Evolutionary conservation across 2,329 filamentous ascomycete genomes (phyloP), one percentile per base, ranked within the genome.

Genomic region (Ophiosphaerella herpotricha): DNA sequence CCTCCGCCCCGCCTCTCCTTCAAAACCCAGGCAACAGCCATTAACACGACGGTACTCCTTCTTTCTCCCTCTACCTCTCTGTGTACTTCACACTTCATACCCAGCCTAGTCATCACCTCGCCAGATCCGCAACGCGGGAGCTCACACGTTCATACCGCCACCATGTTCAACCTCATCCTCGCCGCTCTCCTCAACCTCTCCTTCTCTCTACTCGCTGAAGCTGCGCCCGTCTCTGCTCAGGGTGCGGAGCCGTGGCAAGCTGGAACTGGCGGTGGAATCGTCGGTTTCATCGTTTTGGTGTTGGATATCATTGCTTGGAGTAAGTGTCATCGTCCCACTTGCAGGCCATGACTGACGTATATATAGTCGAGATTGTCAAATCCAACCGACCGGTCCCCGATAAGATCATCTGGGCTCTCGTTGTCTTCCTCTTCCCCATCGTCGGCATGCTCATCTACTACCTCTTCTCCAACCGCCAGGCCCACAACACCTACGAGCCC

Each of bases 341-440:
- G 5, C 16, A 13, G 18, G 5, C 36, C 12, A 7, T 43, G 33
- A 56, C 60, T 69, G 48, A 68, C 54, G 33, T 39, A 21, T 32
- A 13, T 40, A 16, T 56, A 87, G 84, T 86, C 60, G 85, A 87
- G 72, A 80, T 87, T 57, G 73, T 87, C 49, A 82, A 86, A 71
- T 86, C 84, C 35, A 85, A 81, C 70, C 83, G 84, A 51, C 78
- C 83, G 4, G 73, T 79, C 16, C 67, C 74, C 16, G 75, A 80
- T 70, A 87, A 87, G 75, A 67, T 87, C 3, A 73, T 86, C 26
- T 87, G 85, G 85, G 82, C 78, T 41, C 74, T 86, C 1, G 74
- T 85, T 37, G 82, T 87, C 62, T 86, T 87, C 75, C 70, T 87
- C 54, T 86, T 87, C 74, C 85, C 85, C 4, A 74, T 87, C 41